Evolutionary conservation across 768 basidiomycete genomes (phyloP).

Genomic region (Lactarius deliciosus): DNA sequence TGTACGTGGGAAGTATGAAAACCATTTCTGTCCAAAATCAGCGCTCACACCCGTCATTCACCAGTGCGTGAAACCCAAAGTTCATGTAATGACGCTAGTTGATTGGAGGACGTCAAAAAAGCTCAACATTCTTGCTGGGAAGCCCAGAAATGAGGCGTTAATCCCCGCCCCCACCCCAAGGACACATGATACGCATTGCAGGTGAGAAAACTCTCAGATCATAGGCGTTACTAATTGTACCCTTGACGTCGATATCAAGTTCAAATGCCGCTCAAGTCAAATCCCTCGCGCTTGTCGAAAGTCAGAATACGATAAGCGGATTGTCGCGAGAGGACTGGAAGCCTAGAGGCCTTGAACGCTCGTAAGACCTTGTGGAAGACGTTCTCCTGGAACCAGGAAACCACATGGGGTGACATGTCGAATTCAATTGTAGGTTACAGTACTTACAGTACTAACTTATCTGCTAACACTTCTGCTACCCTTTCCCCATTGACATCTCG

Average conservation of each 20-base stretch:
- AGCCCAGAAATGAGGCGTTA: slow-evolving; percentile 19
- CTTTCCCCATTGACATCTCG: not conserved
- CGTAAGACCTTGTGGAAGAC: not conserved
- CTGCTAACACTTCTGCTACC: not conserved
- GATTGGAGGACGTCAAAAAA: slow-evolving; percentile 21
- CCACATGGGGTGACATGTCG: not conserved
- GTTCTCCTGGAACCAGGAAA: not conserved
- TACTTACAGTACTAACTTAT: not conserved
- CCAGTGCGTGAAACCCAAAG: not conserved
- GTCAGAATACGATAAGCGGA: not conserved
- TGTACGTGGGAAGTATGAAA: not conserved
- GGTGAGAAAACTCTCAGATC: not conserved
- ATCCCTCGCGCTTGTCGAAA: not conserved
- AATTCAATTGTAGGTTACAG: not conserved
- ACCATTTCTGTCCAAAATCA: not conserved
- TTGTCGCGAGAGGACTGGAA: not conserved
- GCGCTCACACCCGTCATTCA: not conserved
- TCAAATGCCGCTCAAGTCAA: not conserved
- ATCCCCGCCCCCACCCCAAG: slow-evolving; percentile 15
- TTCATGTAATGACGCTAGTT: not conserved
- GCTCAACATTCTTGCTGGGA: slow-evolving; percentile 20
- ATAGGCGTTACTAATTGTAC: not conserved
- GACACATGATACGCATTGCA: not conserved
- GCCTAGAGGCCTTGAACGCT: not conserved
- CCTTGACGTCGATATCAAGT: not conserved